Conservation (phyloP, 306 rosid genomes). For the Castanea crenata region DNA sequence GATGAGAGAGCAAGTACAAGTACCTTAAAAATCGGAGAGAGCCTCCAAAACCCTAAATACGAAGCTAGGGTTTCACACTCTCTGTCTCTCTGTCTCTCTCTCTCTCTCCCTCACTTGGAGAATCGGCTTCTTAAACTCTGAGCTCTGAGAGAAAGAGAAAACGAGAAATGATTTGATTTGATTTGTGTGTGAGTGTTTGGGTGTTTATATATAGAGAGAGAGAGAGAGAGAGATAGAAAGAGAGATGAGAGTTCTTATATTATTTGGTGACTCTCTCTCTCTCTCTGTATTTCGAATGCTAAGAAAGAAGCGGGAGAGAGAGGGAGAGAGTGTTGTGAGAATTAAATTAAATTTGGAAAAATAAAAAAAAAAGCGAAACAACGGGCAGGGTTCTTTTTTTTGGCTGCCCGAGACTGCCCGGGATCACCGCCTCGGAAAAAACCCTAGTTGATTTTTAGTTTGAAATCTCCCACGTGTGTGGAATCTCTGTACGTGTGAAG, state of each 20-base stretch:
- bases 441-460: not conserved
- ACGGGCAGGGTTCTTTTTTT: slow-evolving; percentile 10
- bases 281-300: slow-evolving; percentile 29
- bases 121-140: not conserved
- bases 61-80: not conserved
- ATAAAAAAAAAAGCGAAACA: not conserved
- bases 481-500: not conserved
- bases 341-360: too few species aligned
- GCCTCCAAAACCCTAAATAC: not conserved
- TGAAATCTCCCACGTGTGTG: not conserved
- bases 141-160: not conserved
- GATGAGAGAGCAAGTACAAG: not conserved
- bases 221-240: not conserved
- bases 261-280: too few species aligned
- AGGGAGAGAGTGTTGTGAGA: not conserved
- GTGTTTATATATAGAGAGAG: slow-evolving; percentile 13
- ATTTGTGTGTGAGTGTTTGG: not conserved
- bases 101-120: not conserved
- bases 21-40: slow-evolving; percentile 14
- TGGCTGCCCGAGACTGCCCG: too few species aligned
- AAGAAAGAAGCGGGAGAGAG: slow-evolving; percentile 39
- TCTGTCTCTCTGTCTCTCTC: slow-evolving; percentile 8
- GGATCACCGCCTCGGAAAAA: too few species aligned
- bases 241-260: not conserved
- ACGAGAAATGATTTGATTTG: not conserved